Evolutionary conservation across 345 rosid species (phyloP).

Genomic region (Populus pruinosa): DNA sequence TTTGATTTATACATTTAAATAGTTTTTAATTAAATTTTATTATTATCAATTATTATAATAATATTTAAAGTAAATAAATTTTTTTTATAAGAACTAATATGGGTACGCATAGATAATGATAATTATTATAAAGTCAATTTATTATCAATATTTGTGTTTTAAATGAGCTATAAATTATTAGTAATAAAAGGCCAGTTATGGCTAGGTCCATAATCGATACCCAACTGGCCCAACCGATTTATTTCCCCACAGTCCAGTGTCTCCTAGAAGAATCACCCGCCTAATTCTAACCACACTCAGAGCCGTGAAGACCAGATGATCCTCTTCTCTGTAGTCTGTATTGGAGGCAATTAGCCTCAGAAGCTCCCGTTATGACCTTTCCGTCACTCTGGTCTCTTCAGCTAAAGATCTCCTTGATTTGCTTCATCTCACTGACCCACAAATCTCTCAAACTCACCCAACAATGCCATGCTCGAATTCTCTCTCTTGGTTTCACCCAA

Average conservation of each 20-base stretch:
- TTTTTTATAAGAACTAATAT: no score
- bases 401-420: slow-evolving; percentile 32
- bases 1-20: no score
- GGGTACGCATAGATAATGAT: no score
- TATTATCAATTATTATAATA: no score
- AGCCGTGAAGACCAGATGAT: not conserved
- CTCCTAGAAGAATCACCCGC: not conserved
- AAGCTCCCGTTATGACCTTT: slow-evolving; percentile 21
- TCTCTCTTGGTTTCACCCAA: slow-evolving; percentile 32
- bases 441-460: slow-evolving; percentile 33
- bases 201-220: not conserved
- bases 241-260: no score
- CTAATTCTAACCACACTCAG: not conserved
- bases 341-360: not conserved
- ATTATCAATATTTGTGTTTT: no score
- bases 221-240: not conserved
- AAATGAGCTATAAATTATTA: no score
- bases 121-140: no score
- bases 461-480: slow-evolving; percentile 48
- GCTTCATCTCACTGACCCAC: slow-evolving; percentile 32
- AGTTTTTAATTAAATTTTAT: no score
- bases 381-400: slow-evolving; percentile 14
- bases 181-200: no score
- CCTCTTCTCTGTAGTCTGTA: slow-evolving; percentile 12
- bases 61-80: no score